A percentile compares a stretch with the other conserved stretches of the same genome.
Evolutionary conservation across 2,329 filamentous ascomycete species (phyloP).

Genomic region (Fusarium torreyae): DNA sequence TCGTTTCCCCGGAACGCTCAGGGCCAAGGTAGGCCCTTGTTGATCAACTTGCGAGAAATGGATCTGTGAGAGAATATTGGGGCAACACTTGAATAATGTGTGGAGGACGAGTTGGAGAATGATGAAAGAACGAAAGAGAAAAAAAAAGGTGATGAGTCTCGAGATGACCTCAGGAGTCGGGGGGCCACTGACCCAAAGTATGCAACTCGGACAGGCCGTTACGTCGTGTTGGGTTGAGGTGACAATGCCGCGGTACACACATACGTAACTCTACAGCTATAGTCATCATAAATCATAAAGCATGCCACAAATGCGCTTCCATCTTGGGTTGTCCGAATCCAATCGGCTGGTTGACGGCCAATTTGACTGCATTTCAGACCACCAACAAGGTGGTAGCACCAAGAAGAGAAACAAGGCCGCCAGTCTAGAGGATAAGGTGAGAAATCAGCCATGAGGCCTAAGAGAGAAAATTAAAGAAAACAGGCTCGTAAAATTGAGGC

Average conservation of each 20-base stretch:
- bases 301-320: constrained; percentile 28
- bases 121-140: constrained; percentile 10
- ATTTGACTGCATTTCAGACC: constrained; percentile 37
- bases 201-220: constrained; percentile 27
- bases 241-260: constrained; percentile 7
- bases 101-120: background rate
- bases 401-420: background rate
- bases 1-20: constrained; percentile 26
- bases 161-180: constrained; percentile 18
- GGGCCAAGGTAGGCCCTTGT: constrained; percentile 24
- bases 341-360: constrained; percentile 43
- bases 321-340: constrained; percentile 29
- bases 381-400: constrained; percentile 31
- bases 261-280: constrained; percentile 15
- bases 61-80: background rate
- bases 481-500: constrained; percentile 35
- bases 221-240: constrained; percentile 6
- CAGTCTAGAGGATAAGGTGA: background rate
- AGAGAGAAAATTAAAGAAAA: constrained; percentile 30
- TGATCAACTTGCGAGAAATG: constrained; percentile 30
- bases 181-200: constrained; percentile 37
- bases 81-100: constrained; percentile 11
- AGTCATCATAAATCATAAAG: constrained; percentile 41
- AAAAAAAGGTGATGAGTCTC: background rate
- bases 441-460: constrained; percentile 7